Percentiles rank a stretch among this genome's conserved stretches.
These are phyloP conservation scores for Paecilomyces fulvus DNA, from an alignment of 2,329 filamentous ascomycete species.

Conservation along the genomic window DNA sequence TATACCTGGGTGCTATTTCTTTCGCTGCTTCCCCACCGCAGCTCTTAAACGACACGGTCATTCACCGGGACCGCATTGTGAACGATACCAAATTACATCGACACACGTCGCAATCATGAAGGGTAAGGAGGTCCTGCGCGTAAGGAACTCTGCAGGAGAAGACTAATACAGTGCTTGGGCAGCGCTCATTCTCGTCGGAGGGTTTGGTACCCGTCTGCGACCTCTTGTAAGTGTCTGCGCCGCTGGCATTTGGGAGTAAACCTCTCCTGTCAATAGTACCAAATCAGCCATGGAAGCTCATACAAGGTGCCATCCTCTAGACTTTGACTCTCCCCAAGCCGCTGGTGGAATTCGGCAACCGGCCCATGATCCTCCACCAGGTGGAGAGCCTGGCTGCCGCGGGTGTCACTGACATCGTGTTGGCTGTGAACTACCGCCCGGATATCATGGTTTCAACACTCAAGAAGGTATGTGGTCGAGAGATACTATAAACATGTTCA, in stretches of 20 bases:
- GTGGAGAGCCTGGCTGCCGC: slow-evolving; percentile 88
- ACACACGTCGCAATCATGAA: slow-evolving; percentile 27
- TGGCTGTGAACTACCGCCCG: slow-evolving; percentile 96
- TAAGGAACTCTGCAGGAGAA: slow-evolving; percentile 4
- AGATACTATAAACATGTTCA: background rate
- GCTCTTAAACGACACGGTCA: background rate
- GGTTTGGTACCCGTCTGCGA: slow-evolving; percentile 94
- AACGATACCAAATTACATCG: slow-evolving; percentile 4
- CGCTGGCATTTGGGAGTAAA: background rate
- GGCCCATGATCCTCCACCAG: slow-evolving; percentile 98
- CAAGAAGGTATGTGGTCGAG: slow-evolving; percentile 60
- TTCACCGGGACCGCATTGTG: background rate
- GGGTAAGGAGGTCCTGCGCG: slow-evolving; percentile 24
- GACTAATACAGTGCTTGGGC: slow-evolving; percentile 10
- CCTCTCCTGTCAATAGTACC: background rate
- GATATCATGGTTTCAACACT: slow-evolving; percentile 95
- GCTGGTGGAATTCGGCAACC: slow-evolving; percentile 96
- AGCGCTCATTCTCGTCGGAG: slow-evolving; percentile 98
- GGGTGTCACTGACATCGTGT: slow-evolving; percentile 93
- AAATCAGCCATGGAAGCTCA: slow-evolving; percentile 2
- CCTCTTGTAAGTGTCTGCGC: slow-evolving; percentile 63
- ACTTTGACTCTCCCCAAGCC: slow-evolving; percentile 96
- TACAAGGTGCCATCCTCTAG: slow-evolving; percentile 38
- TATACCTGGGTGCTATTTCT: background rate
- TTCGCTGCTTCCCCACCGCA: slow-evolving; percentile 1